Evolutionary conservation across 345 rosid species (phyloP).

Genomic region (Excoecaria agallocha): DNA sequence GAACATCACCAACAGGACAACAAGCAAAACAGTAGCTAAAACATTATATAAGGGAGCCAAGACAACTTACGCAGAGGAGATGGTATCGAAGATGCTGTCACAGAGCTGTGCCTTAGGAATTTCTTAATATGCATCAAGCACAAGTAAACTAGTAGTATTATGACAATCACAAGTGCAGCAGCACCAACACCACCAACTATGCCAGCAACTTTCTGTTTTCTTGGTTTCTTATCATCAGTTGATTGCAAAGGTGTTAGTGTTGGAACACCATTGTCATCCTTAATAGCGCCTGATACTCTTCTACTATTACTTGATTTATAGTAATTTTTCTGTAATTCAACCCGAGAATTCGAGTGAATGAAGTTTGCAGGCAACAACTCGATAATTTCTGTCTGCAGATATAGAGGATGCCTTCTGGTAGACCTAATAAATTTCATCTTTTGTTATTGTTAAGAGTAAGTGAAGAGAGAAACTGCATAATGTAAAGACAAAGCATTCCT

Average conservation of each 20-base stretch:
- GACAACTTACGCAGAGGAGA: slow-evolving; percentile 35
- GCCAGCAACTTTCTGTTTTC: slow-evolving; percentile 36
- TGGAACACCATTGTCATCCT: slow-evolving; percentile 33
- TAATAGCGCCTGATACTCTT: slow-evolving; percentile 28
- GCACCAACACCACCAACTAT: slow-evolving; percentile 40
- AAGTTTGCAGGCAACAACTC: slow-evolving; percentile 18
- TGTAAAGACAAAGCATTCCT: neutral
- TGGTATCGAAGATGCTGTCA: slow-evolving; percentile 34
- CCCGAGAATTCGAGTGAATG: slow-evolving; percentile 15
- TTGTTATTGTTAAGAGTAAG: neutral
- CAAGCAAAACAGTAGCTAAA: neutral
- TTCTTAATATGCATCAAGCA: slow-evolving; percentile 41
- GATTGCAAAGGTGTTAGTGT: slow-evolving; percentile 37
- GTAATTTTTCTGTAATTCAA: slow-evolving; percentile 25
- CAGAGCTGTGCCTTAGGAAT: slow-evolving; percentile 27
- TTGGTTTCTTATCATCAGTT: slow-evolving; percentile 28
- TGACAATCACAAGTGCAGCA: slow-evolving; percentile 34
- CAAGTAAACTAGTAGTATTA: slow-evolving; percentile 34
- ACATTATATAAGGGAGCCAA: neutral
- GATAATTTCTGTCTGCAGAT: slow-evolving; percentile 19
- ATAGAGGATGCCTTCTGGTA: slow-evolving; percentile 26
- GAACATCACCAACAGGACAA: neutral
- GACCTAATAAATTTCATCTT: slow-evolving; percentile 22
- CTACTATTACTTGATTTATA: slow-evolving; percentile 25
- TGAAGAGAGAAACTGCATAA: neutral